phyloP scores from a whole-genome alignment of 2,329 filamentous ascomycete species.

The Didymella sp. region DNA sequence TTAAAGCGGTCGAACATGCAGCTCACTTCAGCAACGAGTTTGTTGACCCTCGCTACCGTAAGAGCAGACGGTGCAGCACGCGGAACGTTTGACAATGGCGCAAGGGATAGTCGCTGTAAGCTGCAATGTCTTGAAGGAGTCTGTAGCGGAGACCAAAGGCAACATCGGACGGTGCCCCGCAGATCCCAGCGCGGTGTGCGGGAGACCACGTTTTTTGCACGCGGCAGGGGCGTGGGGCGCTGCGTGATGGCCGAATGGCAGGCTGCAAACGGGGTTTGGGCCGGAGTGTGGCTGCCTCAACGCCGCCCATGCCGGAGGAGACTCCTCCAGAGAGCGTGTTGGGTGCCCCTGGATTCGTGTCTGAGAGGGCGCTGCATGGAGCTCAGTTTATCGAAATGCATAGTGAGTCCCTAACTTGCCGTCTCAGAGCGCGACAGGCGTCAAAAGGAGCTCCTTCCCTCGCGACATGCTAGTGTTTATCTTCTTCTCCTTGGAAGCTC shows the following conservation, averaged over 20 bases:
- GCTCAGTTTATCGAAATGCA: constrained; percentile 26
- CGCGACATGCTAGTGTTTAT: background rate
- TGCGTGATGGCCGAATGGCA: constrained; percentile 16
- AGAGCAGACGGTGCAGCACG: background rate
- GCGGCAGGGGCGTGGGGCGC: constrained; percentile 34
- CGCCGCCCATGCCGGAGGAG: background rate
- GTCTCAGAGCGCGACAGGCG: constrained; percentile 23
- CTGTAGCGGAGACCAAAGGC: background rate
- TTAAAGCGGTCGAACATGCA: constrained; percentile 27
- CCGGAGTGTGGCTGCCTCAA: constrained; percentile 11
- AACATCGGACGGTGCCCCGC: constrained; percentile 10
- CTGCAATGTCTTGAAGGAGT: constrained; percentile 6
- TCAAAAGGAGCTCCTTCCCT: constrained; percentile 18
- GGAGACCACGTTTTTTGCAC: constrained; percentile 27
- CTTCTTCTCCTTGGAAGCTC: background rate
- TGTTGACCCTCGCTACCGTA: background rate
- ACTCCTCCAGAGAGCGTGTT: background rate
- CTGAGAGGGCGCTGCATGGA: constrained; percentile 27
- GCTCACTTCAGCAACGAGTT: background rate
- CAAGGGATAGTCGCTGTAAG: constrained; percentile 13
- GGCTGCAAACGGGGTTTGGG: constrained; percentile 16
- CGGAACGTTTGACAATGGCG: constrained; percentile 8
- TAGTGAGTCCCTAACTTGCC: constrained; percentile 22
- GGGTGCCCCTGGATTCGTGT: constrained; percentile 16
- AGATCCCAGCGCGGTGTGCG: constrained; percentile 13